These are phyloP conservation scores for Trapa incisa DNA, from an alignment of 345 rosid species.

Conservation along the genomic window DNA sequence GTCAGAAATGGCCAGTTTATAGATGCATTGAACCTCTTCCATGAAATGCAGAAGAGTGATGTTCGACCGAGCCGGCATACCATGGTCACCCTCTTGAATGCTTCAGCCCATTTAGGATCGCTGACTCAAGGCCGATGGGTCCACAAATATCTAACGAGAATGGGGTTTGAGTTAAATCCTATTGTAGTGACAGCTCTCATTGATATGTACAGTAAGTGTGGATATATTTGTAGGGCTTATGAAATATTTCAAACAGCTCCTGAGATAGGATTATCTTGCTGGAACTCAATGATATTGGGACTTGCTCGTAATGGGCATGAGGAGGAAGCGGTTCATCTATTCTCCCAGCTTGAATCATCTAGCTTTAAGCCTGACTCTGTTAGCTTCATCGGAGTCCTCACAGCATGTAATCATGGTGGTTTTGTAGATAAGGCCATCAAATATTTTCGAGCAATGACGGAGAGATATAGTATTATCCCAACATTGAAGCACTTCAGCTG, in stretches of 20 bases:
- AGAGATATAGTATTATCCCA: constrained; percentile 41
- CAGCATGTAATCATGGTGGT: constrained; percentile 65
- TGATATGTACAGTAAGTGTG: constrained; percentile 74
- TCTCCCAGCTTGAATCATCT: constrained; percentile 38
- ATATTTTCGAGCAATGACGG: constrained; percentile 42
- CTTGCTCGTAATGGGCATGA: constrained; percentile 49
- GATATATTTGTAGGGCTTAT: constrained; percentile 35
- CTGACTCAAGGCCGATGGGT: constrained; percentile 60
- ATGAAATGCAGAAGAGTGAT: constrained; percentile 30
- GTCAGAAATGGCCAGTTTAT: constrained; percentile 41
- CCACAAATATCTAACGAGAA: constrained; percentile 40
- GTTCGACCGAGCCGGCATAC: constrained; percentile 51
- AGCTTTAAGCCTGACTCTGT: constrained; percentile 41
- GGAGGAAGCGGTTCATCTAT: constrained; percentile 39
- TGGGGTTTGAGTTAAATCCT: constrained; percentile 32
- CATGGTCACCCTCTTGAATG: constrained; percentile 65
- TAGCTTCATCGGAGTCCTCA: constrained; percentile 52
- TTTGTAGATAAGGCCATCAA: constrained; percentile 33
- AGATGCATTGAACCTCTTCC: constrained; percentile 49
- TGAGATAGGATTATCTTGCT: constrained; percentile 45
- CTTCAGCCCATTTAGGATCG: constrained; percentile 55
- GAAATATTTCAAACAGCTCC: constrained; percentile 26
- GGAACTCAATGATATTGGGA: constrained; percentile 79
- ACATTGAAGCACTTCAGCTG: constrained; percentile 60
- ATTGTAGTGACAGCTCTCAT: constrained; percentile 52